A percentile compares a stretch with the other conserved stretches of the same genome.
phyloP scores from a whole-genome alignment of 352 stramenopile species.

The Globisporangium okanoganense region DNA sequence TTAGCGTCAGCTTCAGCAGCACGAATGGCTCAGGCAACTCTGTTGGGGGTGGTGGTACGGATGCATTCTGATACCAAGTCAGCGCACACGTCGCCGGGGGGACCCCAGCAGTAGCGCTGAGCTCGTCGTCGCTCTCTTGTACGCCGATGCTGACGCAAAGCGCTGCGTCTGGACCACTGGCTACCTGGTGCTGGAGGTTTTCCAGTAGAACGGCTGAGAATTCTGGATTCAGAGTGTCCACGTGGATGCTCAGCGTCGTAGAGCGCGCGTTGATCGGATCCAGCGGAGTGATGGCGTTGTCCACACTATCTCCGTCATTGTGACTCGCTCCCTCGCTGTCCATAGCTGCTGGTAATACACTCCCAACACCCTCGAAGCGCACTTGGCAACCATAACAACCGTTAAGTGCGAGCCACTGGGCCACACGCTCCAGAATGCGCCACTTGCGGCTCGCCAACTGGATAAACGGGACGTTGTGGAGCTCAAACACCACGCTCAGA shows the following conservation, averaged over 20 bases:
- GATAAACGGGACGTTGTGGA: constrained; percentile 2
- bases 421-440: constrained; percentile 9
- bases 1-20: constrained; percentile 12
- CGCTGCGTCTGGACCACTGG: neutral
- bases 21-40: constrained; percentile 8
- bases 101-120: too few relatives aligned
- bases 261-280: constrained; percentile 6
- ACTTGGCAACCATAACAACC: constrained; percentile 2
- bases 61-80: neutral
- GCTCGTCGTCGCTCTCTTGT: neutral
- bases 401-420: neutral
- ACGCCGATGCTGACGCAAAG: neutral
- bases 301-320: neutral
- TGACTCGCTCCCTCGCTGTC: neutral
- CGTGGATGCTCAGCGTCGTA: neutral
- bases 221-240: neutral
- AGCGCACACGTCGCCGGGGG: neutral
- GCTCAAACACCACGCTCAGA: neutral
- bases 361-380: neutral
- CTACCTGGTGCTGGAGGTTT: neutral
- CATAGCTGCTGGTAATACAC: neutral
- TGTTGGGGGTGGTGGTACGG: neutral
- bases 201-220: neutral
- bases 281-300: neutral
- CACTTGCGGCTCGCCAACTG: constrained; percentile 3